Base-by-base conservation (phyloP, 352 stramenopile species). In the Halophytophthora polymorphica region DNA sequence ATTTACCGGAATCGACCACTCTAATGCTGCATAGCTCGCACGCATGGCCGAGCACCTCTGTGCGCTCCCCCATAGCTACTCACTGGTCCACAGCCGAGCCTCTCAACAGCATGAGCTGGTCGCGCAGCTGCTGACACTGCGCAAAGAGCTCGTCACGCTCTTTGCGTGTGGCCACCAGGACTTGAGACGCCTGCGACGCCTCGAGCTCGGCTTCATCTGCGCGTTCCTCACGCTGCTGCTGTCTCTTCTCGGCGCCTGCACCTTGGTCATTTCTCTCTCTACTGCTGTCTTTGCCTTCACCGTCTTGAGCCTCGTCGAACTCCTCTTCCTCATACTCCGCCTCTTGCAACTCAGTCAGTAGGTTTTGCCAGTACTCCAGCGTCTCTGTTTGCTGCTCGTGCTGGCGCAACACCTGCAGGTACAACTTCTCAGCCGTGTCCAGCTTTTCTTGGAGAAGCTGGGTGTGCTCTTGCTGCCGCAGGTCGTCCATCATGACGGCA, bases 381-480 rank as follows among this genome's bases (percentile, higher is more conserved):
- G 67, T 77, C 42, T 87, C 71, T 13, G 69, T 71, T 44, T 86
- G 76, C 50, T 86, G 72, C 49, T 87, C 63, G 50, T 83, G 63
- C 49, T 88, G 75, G n/a, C 73, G 68, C 40, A 91, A 46, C 41
- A 86, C 79, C 43, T 88, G 71, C 38, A 80, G 53, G 58, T 91
- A 86, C 18, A 86, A 50, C 53, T 89, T 88, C 60, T 91, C 80
- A 13, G 77, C 64, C 1, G 73, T 71, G 57, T 90, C 75, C 19
- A 88, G 70, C 34, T 85, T 82, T 29, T 89, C 77, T 25, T 77
- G 62, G 25, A 86, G 17, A 10, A 73, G 53, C 54, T 82, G 71
- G 14, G 51, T 46, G 14, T 61, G 60, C 52, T 82, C 71, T 34
- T 77, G 69, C 11, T 66, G 45, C 58, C 59, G 66, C 23, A 70